Base-by-base conservation (phyloP, 306 rosid genomes). In the Corylus avellana region DNA sequence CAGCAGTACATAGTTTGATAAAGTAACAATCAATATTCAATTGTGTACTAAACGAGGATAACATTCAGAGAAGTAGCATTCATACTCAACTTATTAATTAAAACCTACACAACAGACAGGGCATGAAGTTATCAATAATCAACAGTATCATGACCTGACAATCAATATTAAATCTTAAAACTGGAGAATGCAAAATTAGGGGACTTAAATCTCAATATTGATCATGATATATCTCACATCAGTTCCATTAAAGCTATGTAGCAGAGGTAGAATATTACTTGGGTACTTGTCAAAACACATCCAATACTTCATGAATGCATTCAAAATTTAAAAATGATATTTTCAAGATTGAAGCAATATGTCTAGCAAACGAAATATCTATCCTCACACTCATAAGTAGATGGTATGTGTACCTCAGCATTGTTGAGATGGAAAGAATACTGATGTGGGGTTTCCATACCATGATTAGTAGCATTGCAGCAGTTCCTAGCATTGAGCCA, bases 401-500 rank as follows among this genome's bases (percentile, higher is more conserved):
- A 71, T 68, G 77, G 63, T 39, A 61, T 55, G 25, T 14, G 48
- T 89, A 96, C 99, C 99, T 92, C 79, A 96, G 84, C 75, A 91
- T 86, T 53, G 91, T 48, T 39, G 96, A 77, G 83, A 96, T 94
- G 46, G 98, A 80, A 75, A 93, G 88, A 82, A 86, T 80, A 82
- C 90, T 82, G 78, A 91, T 89, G 84, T 82, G 87, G 66, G 97
- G 97, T 87, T 82, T 90, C 99, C 99, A 96, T 74, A 93, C 93
- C 88, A 91, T 86, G 80, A 96, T 87, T 73, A 96, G 98, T 73
- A 96, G 85, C 97, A 96, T 87, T 53, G 92, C 94, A 87, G 98
- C 99, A 80, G 97, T 93, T 91, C 99, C 98, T 93, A 86, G 72
- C 58, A 87, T 83, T 10, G 13, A 75, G 83, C 72, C 72, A 86